These are phyloP conservation scores for Stephania cephalantha DNA, from an alignment of 164 flowering plant genomes.

Conservation along the genomic window DNA sequence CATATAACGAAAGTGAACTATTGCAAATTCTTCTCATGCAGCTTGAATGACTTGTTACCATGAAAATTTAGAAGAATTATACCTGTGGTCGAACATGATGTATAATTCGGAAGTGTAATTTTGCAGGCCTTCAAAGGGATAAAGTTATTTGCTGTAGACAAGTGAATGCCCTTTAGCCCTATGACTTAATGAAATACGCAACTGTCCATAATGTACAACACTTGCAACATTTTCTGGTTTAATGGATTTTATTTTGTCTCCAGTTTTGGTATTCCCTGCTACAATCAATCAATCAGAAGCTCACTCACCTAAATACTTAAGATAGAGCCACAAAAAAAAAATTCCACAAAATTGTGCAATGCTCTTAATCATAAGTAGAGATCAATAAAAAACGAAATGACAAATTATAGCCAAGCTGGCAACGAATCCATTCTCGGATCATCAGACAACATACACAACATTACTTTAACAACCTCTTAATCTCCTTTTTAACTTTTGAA, in stretches of 20 bases:
- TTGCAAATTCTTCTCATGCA: too few species aligned
- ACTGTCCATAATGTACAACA: conserved; percentile 54
- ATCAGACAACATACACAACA: background rate
- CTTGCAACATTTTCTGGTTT: conserved; percentile 59
- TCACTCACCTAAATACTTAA: too few species aligned
- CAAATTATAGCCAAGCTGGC: too few species aligned
- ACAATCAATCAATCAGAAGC: conserved; percentile 6
- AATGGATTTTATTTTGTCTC: conserved; percentile 56
- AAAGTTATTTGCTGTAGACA: conserved; percentile 75
- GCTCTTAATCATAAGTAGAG: background rate
- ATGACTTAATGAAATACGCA: conserved; percentile 23
- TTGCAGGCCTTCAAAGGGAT: conserved; percentile 76
- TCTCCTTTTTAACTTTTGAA: too few species aligned
- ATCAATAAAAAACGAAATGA: too few species aligned
- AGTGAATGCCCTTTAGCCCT: conserved; percentile 59
- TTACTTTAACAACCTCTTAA: background rate
- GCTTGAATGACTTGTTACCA: too few species aligned
- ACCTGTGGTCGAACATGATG: conserved; percentile 93
- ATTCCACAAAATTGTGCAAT: background rate
- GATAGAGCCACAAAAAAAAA: too few species aligned
- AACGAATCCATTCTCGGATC: background rate
- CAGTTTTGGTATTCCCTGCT: conserved; percentile 88
- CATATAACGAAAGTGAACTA: background rate
- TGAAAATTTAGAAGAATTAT: background rate
- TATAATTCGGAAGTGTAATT: conserved; percentile 89